A percentile compares a stretch with the other conserved stretches of the same genome.
phyloP scores from a whole-genome alignment of 208 protist species.

The Trypanosoma boissoni region DNA sequence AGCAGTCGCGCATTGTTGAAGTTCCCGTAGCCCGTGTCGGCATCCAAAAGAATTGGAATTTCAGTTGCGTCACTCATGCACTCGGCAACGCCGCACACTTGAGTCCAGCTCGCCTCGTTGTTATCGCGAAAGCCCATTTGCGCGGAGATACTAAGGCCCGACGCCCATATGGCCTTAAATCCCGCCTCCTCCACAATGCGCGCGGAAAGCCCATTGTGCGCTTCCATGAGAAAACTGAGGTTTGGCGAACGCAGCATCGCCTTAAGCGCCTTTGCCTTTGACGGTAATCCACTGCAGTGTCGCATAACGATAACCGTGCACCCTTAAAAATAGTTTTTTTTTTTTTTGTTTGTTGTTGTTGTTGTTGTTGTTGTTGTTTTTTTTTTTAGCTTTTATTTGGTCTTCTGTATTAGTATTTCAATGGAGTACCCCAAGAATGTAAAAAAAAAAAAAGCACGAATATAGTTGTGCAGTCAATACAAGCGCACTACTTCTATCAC shows the following conservation, averaged over 20 bases:
- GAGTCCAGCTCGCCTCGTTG: conserved; percentile 71
- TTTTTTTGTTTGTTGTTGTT: conserved; percentile 1
- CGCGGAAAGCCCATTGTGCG: conserved; percentile 76
- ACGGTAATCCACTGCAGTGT: conserved; percentile 29
- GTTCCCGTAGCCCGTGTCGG: conserved; percentile 83
- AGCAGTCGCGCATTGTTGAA: conserved; percentile 72
- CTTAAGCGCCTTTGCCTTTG: conserved; percentile 26
- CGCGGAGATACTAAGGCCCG: conserved; percentile 70
- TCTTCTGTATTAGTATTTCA: too few relatives aligned
- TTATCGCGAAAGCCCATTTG: conserved; percentile 67
- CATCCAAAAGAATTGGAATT: conserved; percentile 76
- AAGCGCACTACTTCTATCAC: too few relatives aligned
- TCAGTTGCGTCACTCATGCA: conserved; percentile 64
- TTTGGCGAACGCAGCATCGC: conserved; percentile 19
- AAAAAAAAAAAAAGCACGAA: too few relatives aligned
- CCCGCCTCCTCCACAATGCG: conserved; percentile 62
- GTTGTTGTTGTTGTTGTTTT: background rate
- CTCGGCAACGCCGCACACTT: conserved; percentile 59
- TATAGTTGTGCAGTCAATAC: too few relatives aligned
- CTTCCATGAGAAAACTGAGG: conserved; percentile 61
- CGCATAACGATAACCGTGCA: too few relatives aligned
- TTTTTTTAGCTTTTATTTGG: too few relatives aligned
- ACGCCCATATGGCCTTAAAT: conserved; percentile 78
- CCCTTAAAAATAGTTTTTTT: background rate
- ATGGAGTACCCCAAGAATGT: too few relatives aligned